These are phyloP conservation scores for Nicotiana undulata DNA, from an alignment of 257 asterid genomes.

Conservation along the genomic window DNA sequence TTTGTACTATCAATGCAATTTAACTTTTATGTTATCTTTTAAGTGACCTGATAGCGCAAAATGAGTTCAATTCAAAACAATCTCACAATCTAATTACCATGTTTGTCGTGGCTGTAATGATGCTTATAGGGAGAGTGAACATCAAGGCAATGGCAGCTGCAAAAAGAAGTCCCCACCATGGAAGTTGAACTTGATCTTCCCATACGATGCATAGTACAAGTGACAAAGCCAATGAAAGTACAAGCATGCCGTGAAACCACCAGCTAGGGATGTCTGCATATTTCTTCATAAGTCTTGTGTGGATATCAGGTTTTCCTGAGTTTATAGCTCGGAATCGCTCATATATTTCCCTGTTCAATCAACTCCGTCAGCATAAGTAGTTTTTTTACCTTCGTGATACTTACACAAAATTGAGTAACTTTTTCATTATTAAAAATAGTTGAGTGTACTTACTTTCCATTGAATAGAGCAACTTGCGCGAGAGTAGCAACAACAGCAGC, in stretches of 20 bases:
- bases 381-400: no score
- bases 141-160: constrained; percentile 2
- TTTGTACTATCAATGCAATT: no score
- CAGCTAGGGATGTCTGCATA: constrained; percentile 4
- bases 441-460: neutral
- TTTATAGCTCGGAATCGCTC: neutral
- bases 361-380: neutral
- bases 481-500: constrained; percentile 7
- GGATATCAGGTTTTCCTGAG: neutral
- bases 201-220: neutral
- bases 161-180: constrained; percentile 5
- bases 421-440: no score
- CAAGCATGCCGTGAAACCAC: constrained; percentile 7
- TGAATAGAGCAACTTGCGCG: constrained; percentile 1
- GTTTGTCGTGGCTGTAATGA: constrained; percentile 8
- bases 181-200: constrained; percentile 1
- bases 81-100: neutral
- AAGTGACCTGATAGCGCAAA: neutral
- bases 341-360: neutral
- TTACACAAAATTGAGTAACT: no score
- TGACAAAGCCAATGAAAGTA: neutral
- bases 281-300: constrained; percentile 2
- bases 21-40: no score
- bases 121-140: constrained; percentile 7
- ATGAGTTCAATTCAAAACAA: neutral